phyloP scores from a whole-genome alignment of 331 rosid genomes.

The Malus hybrid region DNA sequence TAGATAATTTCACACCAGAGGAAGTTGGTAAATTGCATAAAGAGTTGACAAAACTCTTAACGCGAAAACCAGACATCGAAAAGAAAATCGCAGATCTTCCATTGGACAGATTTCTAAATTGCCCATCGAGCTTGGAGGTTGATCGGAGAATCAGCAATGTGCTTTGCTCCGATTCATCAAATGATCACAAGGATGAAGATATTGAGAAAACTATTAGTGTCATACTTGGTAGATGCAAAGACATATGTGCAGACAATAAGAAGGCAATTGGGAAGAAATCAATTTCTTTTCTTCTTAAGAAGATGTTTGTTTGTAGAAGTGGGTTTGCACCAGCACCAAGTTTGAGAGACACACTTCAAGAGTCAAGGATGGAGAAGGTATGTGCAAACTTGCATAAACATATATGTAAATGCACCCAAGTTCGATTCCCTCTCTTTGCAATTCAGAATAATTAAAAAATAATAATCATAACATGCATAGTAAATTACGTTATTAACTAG shows the following conservation, averaged over 20 bases:
- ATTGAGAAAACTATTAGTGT: conserved; percentile 82
- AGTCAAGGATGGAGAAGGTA: conserved; percentile 98
- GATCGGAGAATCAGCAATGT: conserved; percentile 72
- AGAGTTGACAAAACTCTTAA: conserved; percentile 66
- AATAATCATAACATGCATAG: too few species aligned
- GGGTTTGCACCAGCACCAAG: conserved; percentile 85
- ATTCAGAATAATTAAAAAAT: too few species aligned
- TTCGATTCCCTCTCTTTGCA: too few species aligned
- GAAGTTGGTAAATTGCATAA: conserved; percentile 86
- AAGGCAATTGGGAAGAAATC: conserved; percentile 78
- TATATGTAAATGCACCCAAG: neutral
- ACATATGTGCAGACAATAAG: conserved; percentile 55
- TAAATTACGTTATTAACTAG: too few species aligned
- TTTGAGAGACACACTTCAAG: conserved; percentile 77
- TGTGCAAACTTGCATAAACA: neutral
- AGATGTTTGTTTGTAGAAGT: conserved; percentile 77
- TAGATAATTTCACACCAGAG: conserved; percentile 67
- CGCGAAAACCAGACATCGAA: conserved; percentile 58
- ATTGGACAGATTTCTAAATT: conserved; percentile 85
- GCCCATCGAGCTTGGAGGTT: conserved; percentile 96
- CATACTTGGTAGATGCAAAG: conserved; percentile 76
- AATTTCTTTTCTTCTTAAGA: conserved; percentile 75
- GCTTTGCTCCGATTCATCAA: conserved; percentile 38
- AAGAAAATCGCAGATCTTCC: conserved; percentile 77
- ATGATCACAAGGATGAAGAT: conserved; percentile 52